phyloP scores from a whole-genome alignment of 352 stramenopile species.

The Pythium dissotocum region DNA sequence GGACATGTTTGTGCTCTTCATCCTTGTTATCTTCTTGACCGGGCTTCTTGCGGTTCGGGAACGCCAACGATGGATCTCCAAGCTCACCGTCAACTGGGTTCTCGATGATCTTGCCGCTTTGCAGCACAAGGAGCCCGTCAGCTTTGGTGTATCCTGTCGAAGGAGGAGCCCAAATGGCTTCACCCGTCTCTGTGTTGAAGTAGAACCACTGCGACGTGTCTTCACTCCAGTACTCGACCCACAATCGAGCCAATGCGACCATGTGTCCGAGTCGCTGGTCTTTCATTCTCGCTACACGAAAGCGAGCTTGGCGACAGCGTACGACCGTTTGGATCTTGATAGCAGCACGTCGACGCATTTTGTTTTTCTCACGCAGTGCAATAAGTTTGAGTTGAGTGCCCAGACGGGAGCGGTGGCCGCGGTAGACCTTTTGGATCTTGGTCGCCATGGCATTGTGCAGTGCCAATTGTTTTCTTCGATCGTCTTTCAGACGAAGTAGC shows the following conservation, averaged over 20 bases:
- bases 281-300: constrained; percentile 34
- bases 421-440: constrained; percentile 74
- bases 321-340: constrained; percentile 69
- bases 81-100: constrained; percentile 48
- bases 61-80: constrained; percentile 28
- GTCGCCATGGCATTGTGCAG: constrained; percentile 46
- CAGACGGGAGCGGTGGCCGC: constrained; percentile 66
- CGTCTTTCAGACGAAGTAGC: constrained; percentile 34
- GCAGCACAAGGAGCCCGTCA: constrained; percentile 66
- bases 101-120: constrained; percentile 65
- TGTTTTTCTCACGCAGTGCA: constrained; percentile 60
- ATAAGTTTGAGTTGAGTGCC: constrained; percentile 71
- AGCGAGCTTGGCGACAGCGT: constrained; percentile 49
- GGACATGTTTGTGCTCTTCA: not conserved
- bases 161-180: constrained; percentile 69
- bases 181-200: constrained; percentile 75
- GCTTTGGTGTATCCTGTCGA: constrained; percentile 68
- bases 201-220: constrained; percentile 76
- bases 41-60: constrained; percentile 25
- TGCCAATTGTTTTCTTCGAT: constrained; percentile 30
- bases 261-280: constrained; percentile 39
- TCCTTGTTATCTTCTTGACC: constrained; percentile 9
- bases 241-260: constrained; percentile 48
- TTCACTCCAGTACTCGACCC: constrained; percentile 81
- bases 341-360: constrained; percentile 46